These are phyloP conservation scores for Cicer judaicum DNA, from an alignment of 306 rosid genomes.

Conservation along the genomic window DNA sequence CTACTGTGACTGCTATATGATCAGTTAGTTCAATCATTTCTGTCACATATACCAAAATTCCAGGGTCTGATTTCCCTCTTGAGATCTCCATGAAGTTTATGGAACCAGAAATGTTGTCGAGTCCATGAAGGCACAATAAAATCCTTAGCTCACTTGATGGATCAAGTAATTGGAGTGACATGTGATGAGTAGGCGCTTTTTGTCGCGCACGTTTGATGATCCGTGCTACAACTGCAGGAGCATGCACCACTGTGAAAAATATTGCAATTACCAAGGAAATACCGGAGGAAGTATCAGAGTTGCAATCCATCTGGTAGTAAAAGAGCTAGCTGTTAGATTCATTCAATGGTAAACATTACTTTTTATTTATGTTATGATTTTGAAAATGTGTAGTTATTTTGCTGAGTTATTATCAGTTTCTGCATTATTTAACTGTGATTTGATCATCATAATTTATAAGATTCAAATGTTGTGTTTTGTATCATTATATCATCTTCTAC, in stretches of 20 bases:
- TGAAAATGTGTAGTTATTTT: constrained; percentile 1
- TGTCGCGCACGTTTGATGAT: constrained; percentile 81
- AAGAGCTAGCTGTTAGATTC: constrained; percentile 38
- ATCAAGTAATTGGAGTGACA: constrained; percentile 74
- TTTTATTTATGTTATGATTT: not conserved
- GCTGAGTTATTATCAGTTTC: not conserved
- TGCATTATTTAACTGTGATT: not conserved
- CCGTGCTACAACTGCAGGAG: constrained; percentile 71
- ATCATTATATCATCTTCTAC: not conserved
- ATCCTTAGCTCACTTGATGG: constrained; percentile 68
- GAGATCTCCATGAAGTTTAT: constrained; percentile 87
- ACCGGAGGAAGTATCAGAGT: constrained; percentile 52
- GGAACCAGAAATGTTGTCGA: constrained; percentile 57
- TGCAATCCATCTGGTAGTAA: constrained; percentile 55
- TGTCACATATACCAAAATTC: constrained; percentile 65
- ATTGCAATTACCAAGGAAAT: constrained; percentile 60
- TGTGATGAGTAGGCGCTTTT: constrained; percentile 68
- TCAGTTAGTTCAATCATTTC: constrained; percentile 84
- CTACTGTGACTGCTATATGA: constrained; percentile 59
- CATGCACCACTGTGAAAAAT: constrained; percentile 71
- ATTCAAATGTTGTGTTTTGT: constrained; percentile 1
- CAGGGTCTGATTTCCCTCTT: constrained; percentile 65
- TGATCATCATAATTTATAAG: not conserved
- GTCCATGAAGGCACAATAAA: constrained; percentile 76
- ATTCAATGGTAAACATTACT: constrained; percentile 31